These are phyloP conservation scores for Cerioporus squamosus DNA, from an alignment of 1,284 basidiomycete genomes.

Conservation along the genomic window DNA sequence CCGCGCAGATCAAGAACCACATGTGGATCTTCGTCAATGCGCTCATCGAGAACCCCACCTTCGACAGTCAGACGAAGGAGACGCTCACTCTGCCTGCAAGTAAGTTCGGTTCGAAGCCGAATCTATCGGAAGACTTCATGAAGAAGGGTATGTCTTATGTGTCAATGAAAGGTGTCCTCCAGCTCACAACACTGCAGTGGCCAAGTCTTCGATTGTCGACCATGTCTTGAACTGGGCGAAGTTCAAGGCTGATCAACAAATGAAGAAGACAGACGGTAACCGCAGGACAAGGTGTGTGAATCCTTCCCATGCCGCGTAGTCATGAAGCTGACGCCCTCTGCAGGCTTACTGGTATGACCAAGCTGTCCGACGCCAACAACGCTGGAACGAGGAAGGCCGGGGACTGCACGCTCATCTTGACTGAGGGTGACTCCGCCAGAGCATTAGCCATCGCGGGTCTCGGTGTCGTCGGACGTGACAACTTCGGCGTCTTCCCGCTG, in stretches of 20 bases:
- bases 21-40: conserved; percentile 99
- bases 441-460: conserved; percentile 95
- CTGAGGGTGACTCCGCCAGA: conserved; percentile 99
- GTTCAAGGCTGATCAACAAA: conserved; percentile 94
- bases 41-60: conserved; percentile 96
- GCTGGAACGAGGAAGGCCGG: conserved; percentile 86
- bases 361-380: conserved; percentile 97
- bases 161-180: not conserved
- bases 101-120: conserved; percentile 91
- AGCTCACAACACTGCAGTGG: conserved; percentile 52
- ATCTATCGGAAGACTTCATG: conserved; percentile 89
- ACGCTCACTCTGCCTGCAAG: conserved; percentile 87
- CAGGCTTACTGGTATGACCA: conserved; percentile 89
- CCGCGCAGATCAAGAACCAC: conserved; percentile 94
- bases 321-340: not conserved
- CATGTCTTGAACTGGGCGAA: conserved; percentile 95
- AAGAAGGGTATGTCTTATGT: conserved; percentile 79
- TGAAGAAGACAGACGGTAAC: conserved; percentile 96
- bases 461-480: conserved; percentile 93
- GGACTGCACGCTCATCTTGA: conserved; percentile 95
- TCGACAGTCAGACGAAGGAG: conserved; percentile 99
- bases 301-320: not conserved
- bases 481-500: conserved; percentile 97
- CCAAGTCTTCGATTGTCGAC: conserved; percentile 92
- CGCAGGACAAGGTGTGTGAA: conserved; percentile 82